Percentiles rank a stretch among this genome's conserved stretches.
Conservation (phyloP, 257 asterid species). For the Buddleja alternifolia region DNA sequence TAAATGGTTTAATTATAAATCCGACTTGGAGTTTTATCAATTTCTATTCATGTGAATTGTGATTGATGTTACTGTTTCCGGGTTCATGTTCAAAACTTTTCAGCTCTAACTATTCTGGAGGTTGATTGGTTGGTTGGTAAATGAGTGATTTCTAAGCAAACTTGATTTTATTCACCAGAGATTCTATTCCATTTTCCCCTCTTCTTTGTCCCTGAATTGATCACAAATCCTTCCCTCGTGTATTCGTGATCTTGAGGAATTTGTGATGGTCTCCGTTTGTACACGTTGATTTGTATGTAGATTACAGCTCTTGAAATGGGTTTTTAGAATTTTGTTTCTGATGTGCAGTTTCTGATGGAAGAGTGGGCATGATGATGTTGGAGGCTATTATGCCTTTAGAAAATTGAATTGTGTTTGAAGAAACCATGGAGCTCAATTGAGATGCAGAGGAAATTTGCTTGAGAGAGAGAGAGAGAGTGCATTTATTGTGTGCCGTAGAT, state of each 20-base stretch:
- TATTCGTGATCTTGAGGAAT: background rate
- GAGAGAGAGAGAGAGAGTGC: conserved; percentile 19
- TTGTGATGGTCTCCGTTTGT: background rate
- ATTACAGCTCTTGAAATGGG: background rate
- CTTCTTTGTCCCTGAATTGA: conserved; percentile 18
- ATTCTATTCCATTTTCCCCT: background rate
- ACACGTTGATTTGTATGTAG: background rate
- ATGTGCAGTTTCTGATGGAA: conserved; percentile 25
- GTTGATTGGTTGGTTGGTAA: conserved; percentile 48
- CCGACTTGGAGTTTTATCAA: conserved; percentile 25
- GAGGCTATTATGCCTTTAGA: conserved; percentile 14
- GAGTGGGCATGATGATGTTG: conserved; percentile 20
- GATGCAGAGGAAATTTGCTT: conserved; percentile 14
- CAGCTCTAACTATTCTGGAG: no score
- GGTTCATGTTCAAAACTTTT: conserved; percentile 20
- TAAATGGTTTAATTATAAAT: conserved; percentile 14
- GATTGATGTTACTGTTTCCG: conserved; percentile 28
- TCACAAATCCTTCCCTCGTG: conserved; percentile 12
- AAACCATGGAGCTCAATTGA: conserved; percentile 26
- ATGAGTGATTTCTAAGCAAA: conserved; percentile 52
- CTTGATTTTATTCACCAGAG: conserved; percentile 33
- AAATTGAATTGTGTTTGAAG: conserved; percentile 10
- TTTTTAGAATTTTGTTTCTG: conserved; percentile 17
- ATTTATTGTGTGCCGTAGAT: conserved; percentile 37
- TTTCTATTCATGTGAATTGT: conserved; percentile 27